phyloP scores from a whole-genome alignment of 129 eudicot species.

The Helichrysum umbraculigerum region DNA sequence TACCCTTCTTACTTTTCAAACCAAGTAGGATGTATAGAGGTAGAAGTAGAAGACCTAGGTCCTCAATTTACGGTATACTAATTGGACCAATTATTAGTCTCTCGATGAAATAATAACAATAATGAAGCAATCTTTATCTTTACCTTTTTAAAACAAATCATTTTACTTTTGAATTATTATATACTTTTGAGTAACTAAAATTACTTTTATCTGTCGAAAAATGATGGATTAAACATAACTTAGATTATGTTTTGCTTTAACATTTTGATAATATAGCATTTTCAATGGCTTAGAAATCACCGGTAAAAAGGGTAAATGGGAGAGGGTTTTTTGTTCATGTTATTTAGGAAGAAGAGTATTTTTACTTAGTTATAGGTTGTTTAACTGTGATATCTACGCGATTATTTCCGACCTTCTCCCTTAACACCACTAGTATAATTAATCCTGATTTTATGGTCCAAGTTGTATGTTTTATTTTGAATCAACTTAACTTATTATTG shows the following conservation, averaged over 20 bases:
- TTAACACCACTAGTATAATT: not conserved
- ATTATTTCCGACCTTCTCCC: too few relatives aligned
- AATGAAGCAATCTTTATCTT: conserved; percentile 18
- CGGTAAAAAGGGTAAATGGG: too few relatives aligned
- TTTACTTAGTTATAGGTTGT: too few relatives aligned
- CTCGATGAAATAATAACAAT: conserved; percentile 5
- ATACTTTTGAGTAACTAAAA: not conserved
- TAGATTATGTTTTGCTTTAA: not conserved
- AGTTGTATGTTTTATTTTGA: not conserved
- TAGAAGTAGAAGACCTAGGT: not conserved
- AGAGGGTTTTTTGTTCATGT: too few relatives aligned
- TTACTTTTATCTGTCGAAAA: too few relatives aligned
- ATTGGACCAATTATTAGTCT: conserved; percentile 21
- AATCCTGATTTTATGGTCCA: not conserved
- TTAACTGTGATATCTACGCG: too few relatives aligned
- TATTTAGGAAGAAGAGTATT: too few relatives aligned
- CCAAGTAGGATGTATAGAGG: conserved; percentile 4
- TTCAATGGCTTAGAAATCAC: too few relatives aligned
- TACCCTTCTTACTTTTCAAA: conserved; percentile 36
- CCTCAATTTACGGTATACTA: conserved; percentile 29
- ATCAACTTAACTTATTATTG: not conserved
- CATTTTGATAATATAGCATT: too few relatives aligned
- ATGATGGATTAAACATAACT: too few relatives aligned
- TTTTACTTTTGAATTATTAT: conserved; percentile 4
- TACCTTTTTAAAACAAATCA: conserved; percentile 13